These are phyloP conservation scores for Acephala macrosclerotiorum DNA, from an alignment of 2,329 filamentous ascomycete genomes.

Conservation along the genomic window DNA sequence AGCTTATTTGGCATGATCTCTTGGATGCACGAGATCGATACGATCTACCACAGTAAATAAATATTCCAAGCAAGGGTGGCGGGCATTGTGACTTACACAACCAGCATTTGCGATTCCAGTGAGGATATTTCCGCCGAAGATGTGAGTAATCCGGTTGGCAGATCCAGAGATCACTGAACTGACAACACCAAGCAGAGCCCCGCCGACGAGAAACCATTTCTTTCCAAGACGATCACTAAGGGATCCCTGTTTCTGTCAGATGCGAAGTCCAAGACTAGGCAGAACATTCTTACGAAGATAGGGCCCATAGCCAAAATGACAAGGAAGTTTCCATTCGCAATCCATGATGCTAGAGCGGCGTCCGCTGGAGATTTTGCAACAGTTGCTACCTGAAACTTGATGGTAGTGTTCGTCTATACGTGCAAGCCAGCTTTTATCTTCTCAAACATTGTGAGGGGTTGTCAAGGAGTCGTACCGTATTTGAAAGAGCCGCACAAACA, in stretches of 20 bases:
- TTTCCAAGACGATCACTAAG: slow-evolving; percentile 31
- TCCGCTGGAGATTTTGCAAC: slow-evolving; percentile 25
- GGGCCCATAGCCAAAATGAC: slow-evolving; percentile 30
- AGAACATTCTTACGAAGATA: slow-evolving; percentile 19
- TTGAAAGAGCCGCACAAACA: slow-evolving; percentile 28
- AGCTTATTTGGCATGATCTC: slow-evolving; percentile 33
- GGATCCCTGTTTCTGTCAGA: slow-evolving; percentile 22
- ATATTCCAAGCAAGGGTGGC: background rate
- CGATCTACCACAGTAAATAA: slow-evolving; percentile 22
- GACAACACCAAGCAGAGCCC: slow-evolving; percentile 27
- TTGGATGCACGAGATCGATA: slow-evolving; percentile 32
- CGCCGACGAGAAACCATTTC: slow-evolving; percentile 33
- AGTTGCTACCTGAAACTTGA: slow-evolving; percentile 31
- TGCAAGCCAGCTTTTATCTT: background rate
- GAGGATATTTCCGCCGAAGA: slow-evolving; percentile 31
- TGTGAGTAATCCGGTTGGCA: slow-evolving; percentile 20
- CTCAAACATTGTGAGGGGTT: background rate
- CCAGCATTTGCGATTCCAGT: slow-evolving; percentile 31
- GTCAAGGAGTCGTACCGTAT: slow-evolving; percentile 25
- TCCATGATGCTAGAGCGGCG: slow-evolving; percentile 29
- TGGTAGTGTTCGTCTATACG: slow-evolving; percentile 29
- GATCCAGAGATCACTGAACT: slow-evolving; percentile 27
- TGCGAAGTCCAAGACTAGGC: background rate
- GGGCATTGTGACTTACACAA: slow-evolving; percentile 19
- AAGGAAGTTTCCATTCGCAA: slow-evolving; percentile 32